Conservation (phyloP, 495 filamentous ascomycete genomes). For the Eremomyces bilateralis region DNA sequence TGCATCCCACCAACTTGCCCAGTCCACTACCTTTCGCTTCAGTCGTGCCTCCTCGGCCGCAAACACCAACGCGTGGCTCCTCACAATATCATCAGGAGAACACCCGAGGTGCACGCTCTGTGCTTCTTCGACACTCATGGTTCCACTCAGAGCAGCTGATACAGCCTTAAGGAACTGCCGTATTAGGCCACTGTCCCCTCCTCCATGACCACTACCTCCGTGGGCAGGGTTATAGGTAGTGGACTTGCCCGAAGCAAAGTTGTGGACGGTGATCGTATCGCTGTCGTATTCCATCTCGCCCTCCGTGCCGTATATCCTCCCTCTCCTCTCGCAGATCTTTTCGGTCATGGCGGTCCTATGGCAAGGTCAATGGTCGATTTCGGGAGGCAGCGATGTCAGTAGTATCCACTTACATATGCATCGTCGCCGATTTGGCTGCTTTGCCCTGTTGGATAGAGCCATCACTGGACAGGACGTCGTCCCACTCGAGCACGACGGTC, state of each 20-base stretch:
- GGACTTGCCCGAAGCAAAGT: constrained; percentile 35
- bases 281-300: constrained; percentile 76
- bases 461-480: constrained; percentile 35
- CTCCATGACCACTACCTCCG: constrained; percentile 48
- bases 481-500: constrained; percentile 67
- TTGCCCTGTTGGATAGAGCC: constrained; percentile 16
- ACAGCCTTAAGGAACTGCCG: constrained; percentile 63
- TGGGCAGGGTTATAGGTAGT: constrained; percentile 29
- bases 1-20: constrained; percentile 66
- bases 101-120: constrained; percentile 61
- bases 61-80: constrained; percentile 86
- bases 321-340: constrained; percentile 63
- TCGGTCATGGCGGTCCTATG: constrained; percentile 57
- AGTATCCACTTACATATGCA: too few relatives aligned
- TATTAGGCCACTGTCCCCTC: constrained; percentile 69
- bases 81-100: constrained; percentile 60
- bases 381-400: constrained; percentile 27
- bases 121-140: constrained; percentile 43
- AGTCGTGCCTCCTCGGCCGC: constrained; percentile 73
- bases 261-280: constrained; percentile 36
- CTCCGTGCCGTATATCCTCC: constrained; percentile 57
- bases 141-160: constrained; percentile 50
- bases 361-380: too few relatives aligned
- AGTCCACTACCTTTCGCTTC: constrained; percentile 46
- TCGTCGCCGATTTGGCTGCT: constrained; percentile 61